Evolutionary conservation across 495 filamentous ascomycete genomes (phyloP).

Genomic region (Penicillium manginii): DNA sequence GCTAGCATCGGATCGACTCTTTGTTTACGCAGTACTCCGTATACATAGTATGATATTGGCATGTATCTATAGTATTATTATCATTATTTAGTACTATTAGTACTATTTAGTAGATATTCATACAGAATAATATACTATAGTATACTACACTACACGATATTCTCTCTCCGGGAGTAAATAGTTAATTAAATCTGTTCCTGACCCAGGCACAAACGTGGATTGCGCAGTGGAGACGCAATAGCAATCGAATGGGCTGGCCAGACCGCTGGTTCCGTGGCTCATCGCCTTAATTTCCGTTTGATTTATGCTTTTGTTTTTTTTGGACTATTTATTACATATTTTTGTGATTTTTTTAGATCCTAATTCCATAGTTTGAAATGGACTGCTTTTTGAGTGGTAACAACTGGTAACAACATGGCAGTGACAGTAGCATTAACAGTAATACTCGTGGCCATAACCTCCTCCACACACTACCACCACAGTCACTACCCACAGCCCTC

Average conservation of each 20-base stretch:
- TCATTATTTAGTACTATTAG: too few relatives aligned
- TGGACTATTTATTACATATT: background rate
- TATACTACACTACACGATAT: background rate
- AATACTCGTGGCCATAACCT: background rate
- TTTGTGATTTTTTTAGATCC: background rate
- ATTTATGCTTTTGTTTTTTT: background rate
- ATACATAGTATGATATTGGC: background rate
- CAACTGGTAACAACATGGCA: background rate
- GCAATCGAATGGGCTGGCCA: constrained; percentile 27
- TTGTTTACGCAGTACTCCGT: too few relatives aligned
- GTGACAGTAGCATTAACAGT: background rate
- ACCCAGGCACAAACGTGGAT: constrained; percentile 21
- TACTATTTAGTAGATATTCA: too few relatives aligned
- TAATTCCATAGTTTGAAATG: background rate
- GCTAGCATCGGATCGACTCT: constrained; percentile 5
- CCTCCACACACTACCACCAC: too few relatives aligned
- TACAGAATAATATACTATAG: too few relatives aligned
- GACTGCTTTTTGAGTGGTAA: background rate
- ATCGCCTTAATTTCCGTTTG: constrained; percentile 6
- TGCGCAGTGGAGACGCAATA: constrained; percentile 37
- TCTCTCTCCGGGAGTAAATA: too few relatives aligned
- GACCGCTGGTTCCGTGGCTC: constrained; percentile 41
- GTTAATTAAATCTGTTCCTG: background rate
- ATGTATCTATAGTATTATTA: background rate
- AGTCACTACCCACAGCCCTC: too few relatives aligned